phyloP scores from a whole-genome alignment of 2,329 filamentous ascomycete species.

The Verticillium dahliae region DNA sequence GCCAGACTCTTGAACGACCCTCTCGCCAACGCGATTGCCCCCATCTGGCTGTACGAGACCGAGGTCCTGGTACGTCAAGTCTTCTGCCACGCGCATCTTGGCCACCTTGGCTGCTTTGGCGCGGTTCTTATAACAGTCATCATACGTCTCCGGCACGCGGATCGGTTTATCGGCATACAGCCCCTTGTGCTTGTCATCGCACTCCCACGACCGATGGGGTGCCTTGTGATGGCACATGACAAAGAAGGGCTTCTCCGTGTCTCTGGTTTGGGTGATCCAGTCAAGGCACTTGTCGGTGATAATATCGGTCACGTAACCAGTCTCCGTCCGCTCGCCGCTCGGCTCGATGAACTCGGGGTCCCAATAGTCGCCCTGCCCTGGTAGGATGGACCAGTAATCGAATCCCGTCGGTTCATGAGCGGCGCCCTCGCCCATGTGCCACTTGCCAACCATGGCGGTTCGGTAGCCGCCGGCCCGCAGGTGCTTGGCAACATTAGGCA shows the following conservation, averaged over 20 bases:
- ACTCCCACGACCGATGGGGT: conserved; percentile 46
- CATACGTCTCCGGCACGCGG: conserved; percentile 42
- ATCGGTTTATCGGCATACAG: conserved; percentile 37
- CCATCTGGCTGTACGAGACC: conserved; percentile 42
- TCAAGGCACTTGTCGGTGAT: conserved; percentile 42
- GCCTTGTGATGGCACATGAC: conserved; percentile 53
- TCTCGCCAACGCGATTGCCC: conserved; percentile 28
- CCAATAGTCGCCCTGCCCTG: conserved; percentile 45
- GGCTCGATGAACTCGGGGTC: conserved; percentile 42
- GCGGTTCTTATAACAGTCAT: conserved; percentile 47
- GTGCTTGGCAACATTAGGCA: conserved; percentile 46
- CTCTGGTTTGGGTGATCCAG: conserved; percentile 25
- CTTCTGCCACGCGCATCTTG: conserved; percentile 44
- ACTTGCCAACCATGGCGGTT: conserved; percentile 48
- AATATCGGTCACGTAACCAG: conserved; percentile 44
- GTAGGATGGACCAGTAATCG: conserved; percentile 44
- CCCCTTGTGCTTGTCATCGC: conserved; percentile 37
- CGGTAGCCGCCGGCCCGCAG: conserved; percentile 38
- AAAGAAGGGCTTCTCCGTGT: conserved; percentile 29
- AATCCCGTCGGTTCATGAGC: conserved; percentile 41
- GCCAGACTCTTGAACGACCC: conserved; percentile 18
- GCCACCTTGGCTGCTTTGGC: conserved; percentile 38
- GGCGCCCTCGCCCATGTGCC: conserved; percentile 45
- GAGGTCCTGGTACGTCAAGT: conserved; percentile 43
- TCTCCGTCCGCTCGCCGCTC: conserved; percentile 19